Conservation (phyloP, 805 yeast species). For the Lipomyces yamanashiensis region DNA sequence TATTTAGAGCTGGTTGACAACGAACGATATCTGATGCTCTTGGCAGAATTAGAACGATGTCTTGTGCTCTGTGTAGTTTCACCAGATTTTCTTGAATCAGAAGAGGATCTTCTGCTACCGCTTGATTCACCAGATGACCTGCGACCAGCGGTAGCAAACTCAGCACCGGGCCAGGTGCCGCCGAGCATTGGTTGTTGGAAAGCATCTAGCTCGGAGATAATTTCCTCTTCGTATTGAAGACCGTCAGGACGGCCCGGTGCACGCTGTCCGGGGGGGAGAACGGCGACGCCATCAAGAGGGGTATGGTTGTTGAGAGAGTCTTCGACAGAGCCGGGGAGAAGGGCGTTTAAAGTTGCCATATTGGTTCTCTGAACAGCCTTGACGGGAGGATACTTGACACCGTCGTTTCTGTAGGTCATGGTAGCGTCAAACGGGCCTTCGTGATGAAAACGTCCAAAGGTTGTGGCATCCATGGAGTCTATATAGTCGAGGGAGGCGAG, state of each 20-base stretch:
- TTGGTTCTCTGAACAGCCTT: conserved; percentile 28
- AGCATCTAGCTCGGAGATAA: conserved; percentile 10
- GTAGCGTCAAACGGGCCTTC: conserved; percentile 35
- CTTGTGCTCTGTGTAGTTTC: too few relatives aligned
- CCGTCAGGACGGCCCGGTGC: conserved; percentile 26
- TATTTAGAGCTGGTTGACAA: too few relatives aligned
- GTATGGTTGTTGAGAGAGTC: conserved; percentile 13
- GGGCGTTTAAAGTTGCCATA: conserved; percentile 17
- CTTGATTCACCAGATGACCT: background rate
- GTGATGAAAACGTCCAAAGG: conserved; percentile 21
- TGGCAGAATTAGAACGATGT: too few relatives aligned
- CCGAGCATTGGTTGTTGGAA: conserved; percentile 11
- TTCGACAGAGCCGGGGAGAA: conserved; percentile 18
- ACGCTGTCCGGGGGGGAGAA: conserved; percentile 4
- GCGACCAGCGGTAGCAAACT: conserved; percentile 12
- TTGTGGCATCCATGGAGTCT: conserved; percentile 11
- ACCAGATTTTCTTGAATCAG: background rate
- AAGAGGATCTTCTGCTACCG: background rate
- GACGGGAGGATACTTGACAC: conserved; percentile 24
- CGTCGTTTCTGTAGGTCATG: conserved; percentile 20
- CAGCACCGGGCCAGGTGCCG: conserved; percentile 28
- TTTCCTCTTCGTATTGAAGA: conserved; percentile 25
- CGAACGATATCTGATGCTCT: too few relatives aligned
- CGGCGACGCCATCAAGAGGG: conserved; percentile 30
- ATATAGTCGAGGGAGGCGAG: conserved; percentile 2